Percentiles rank a stretch among this genome's conserved stretches.
Evolutionary conservation across 1,139 yeast species (phyloP).

Genomic region (Hansenula sp.): DNA sequence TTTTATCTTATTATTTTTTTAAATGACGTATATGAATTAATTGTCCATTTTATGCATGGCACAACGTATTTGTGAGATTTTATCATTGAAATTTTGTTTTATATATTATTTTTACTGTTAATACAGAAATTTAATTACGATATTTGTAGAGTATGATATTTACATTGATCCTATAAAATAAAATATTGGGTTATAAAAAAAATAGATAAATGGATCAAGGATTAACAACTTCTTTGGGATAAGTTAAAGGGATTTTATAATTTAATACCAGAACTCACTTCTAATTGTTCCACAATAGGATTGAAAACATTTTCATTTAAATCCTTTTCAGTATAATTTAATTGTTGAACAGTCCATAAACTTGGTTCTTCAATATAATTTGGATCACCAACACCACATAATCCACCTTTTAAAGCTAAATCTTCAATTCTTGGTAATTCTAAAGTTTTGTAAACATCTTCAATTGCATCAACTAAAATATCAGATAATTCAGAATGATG

Average conservation of each 20-base stretch:
- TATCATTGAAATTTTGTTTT: too few relatives aligned
- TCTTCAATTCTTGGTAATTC: slow-evolving; percentile 70
- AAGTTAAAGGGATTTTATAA: slow-evolving; percentile 3
- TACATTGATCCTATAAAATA: not conserved
- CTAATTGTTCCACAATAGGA: slow-evolving; percentile 56
- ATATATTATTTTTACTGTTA: not conserved
- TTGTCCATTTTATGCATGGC: too few relatives aligned
- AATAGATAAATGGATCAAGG: not conserved
- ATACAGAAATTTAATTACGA: not conserved
- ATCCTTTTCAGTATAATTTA: slow-evolving; percentile 54
- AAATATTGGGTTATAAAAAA: not conserved
- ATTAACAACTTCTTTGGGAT: not conserved
- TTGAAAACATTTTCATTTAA: slow-evolving; percentile 62
- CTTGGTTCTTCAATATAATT: slow-evolving; percentile 40
- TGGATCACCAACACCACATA: slow-evolving; percentile 78
- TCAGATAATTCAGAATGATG: slow-evolving; percentile 77
- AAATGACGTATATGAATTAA: too few relatives aligned
- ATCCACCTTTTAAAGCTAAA: slow-evolving; percentile 79
- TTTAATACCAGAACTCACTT: slow-evolving; percentile 63
- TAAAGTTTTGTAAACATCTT: slow-evolving; percentile 73
- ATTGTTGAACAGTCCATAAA: slow-evolving; percentile 84
- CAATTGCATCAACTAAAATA: slow-evolving; percentile 72
- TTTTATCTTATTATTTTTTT: too few relatives aligned
- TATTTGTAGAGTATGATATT: not conserved
- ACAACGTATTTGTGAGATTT: not conserved